Conservation (phyloP, 2,329 filamentous ascomycete species). For the Diaporthe sp. region DNA sequence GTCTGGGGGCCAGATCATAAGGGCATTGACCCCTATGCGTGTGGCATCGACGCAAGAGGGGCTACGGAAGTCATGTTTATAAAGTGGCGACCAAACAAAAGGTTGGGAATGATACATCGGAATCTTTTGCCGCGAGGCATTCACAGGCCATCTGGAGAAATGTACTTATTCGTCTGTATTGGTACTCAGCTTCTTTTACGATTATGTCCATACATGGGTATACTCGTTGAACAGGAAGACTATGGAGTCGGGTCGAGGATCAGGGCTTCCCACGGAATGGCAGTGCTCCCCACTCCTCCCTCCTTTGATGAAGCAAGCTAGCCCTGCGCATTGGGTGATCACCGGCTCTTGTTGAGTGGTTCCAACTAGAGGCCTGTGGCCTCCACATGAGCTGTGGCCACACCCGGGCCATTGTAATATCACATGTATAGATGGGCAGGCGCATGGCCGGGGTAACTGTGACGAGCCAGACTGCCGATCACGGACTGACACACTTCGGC, state of each 20-base stretch:
- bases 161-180: constrained; percentile 12
- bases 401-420: neutral
- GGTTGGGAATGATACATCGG: constrained; percentile 13
- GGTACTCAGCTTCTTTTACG: constrained; percentile 2
- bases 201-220: neutral
- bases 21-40: neutral
- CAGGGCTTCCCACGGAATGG: neutral
- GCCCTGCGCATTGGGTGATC: neutral
- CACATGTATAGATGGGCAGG: neutral
- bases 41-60: neutral
- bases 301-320: neutral
- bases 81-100: neutral
- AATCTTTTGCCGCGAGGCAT: constrained; percentile 38
- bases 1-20: neutral
- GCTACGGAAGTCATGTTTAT: neutral
- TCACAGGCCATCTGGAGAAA: constrained; percentile 8
- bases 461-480: neutral
- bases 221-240: neutral
- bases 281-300: neutral
- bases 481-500: neutral
- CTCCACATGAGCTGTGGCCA: neutral
- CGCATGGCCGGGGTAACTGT: neutral
- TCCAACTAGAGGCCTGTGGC: neutral
- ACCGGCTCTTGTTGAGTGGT: neutral
- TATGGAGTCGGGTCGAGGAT: neutral